Evolutionary conservation across 1,284 basidiomycete species (phyloP).

Genomic region (Ganoderma boninense): DNA sequence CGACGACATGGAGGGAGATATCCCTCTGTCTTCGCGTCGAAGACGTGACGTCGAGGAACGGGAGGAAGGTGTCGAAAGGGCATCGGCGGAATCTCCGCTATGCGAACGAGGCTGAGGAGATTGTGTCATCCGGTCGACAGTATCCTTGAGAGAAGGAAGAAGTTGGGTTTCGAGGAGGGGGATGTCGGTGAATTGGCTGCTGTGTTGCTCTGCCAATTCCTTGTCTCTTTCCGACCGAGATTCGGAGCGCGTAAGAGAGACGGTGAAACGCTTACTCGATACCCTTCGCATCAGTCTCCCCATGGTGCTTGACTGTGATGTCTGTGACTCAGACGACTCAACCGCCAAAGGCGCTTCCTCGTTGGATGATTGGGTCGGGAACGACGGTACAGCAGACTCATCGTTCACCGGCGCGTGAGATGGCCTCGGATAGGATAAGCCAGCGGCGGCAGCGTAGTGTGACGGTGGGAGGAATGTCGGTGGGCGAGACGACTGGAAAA

Average conservation of each 20-base stretch:
- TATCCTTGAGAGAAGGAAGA: conserved; percentile 73
- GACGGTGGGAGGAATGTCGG: conserved; percentile 65
- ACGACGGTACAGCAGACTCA: not conserved
- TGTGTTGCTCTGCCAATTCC: conserved; percentile 42
- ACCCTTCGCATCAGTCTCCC: conserved; percentile 28
- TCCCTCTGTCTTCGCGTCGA: not conserved
- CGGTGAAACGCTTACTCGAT: conserved; percentile 35
- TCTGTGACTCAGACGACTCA: conserved; percentile 14
- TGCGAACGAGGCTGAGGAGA: conserved; percentile 20
- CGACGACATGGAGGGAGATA: not conserved
- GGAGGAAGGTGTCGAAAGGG: not conserved
- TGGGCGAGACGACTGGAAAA: conserved; percentile 31
- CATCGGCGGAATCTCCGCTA: conserved; percentile 11
- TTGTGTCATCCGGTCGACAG: conserved; percentile 74
- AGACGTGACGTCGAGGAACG: not conserved
- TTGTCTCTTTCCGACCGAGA: conserved; percentile 29
- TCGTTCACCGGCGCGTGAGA: not conserved
- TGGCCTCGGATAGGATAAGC: conserved; percentile 37
- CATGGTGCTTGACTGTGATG: conserved; percentile 1
- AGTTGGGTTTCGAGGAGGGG: conserved; percentile 68
- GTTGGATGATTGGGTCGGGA: conserved; percentile 29
- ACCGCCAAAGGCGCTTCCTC: conserved; percentile 16
- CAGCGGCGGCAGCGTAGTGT: conserved; percentile 70
- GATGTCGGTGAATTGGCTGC: conserved; percentile 58
- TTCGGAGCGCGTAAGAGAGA: conserved; percentile 26